A percentile compares a stretch with the other conserved stretches of the same genome.
Conservation (phyloP, 129 eudicot genomes). For the Oenanthe sinensis region DNA sequence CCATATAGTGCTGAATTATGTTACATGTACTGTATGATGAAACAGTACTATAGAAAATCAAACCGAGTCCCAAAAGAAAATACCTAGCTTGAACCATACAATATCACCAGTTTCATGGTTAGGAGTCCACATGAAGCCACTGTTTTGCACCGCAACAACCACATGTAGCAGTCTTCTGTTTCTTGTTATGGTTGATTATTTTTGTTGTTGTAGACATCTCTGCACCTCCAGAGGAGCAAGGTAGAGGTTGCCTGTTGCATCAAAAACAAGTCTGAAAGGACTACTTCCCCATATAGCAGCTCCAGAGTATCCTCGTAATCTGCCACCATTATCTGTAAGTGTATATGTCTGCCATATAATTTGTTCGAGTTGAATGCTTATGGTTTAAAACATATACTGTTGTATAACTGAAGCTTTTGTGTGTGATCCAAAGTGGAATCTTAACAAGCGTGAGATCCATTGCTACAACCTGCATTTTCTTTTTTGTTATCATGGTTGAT, state of each 20-base stretch:
- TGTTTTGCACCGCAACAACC: slow-evolving; percentile 56
- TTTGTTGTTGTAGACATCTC: slow-evolving; percentile 41
- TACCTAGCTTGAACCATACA: slow-evolving; percentile 46
- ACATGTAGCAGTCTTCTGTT: slow-evolving; percentile 29
- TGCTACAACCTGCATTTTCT: too few relatives aligned
- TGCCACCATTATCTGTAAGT: slow-evolving; percentile 54
- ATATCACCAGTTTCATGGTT: slow-evolving; percentile 40
- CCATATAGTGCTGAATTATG: too few relatives aligned
- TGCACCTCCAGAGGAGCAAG: slow-evolving; percentile 53
- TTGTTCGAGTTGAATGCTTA: too few relatives aligned
- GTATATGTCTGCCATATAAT: slow-evolving; percentile 68
- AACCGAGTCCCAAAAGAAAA: neutral
- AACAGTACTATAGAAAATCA: too few relatives aligned
- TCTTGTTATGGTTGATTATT: slow-evolving; percentile 26
- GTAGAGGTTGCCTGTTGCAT: slow-evolving; percentile 58
- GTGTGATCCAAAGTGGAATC: too few relatives aligned
- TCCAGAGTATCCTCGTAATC: slow-evolving; percentile 41
- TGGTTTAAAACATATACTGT: too few relatives aligned
- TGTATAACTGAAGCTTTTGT: too few relatives aligned
- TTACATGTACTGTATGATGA: too few relatives aligned
- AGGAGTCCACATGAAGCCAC: slow-evolving; percentile 62
- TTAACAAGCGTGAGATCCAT: too few relatives aligned
- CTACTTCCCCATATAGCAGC: slow-evolving; percentile 85
- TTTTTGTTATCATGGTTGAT: too few relatives aligned
- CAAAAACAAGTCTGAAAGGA: slow-evolving; percentile 47